These are phyloP conservation scores for Penicillium chermesinum DNA, from an alignment of 495 filamentous ascomycete species.

Conservation along the genomic window DNA sequence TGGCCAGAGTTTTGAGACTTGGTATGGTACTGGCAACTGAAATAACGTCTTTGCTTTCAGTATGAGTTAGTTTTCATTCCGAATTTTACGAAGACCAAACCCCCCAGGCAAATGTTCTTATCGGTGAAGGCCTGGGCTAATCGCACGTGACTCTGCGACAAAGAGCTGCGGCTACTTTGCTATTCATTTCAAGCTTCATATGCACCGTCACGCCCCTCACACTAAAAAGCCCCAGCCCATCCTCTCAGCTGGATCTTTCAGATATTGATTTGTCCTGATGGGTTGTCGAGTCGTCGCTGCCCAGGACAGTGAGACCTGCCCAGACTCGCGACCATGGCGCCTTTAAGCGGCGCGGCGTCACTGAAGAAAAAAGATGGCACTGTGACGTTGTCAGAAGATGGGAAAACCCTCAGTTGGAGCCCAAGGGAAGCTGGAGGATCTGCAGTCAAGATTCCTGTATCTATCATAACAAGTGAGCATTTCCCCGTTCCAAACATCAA, in stretches of 20 bases:
- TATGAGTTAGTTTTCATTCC: no score
- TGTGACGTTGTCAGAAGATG: constrained; percentile 65
- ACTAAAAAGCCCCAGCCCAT: constrained; percentile 24
- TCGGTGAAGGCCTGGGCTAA: not conserved
- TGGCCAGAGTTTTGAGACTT: no score
- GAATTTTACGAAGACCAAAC: no score
- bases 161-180: constrained; percentile 3
- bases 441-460: constrained; percentile 62
- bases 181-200: constrained; percentile 7
- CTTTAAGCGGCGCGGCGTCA: constrained; percentile 63
- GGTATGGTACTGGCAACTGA: no score
- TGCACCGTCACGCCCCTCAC: constrained; percentile 8
- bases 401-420: constrained; percentile 72
- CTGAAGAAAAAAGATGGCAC: constrained; percentile 98
- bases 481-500: not conserved
- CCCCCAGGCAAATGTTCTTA: no score
- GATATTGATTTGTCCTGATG: constrained; percentile 38
- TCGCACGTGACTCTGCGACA: not conserved
- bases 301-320: constrained; percentile 43
- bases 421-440: constrained; percentile 50
- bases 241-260: constrained; percentile 15
- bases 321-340: constrained; percentile 44
- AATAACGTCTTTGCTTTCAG: no score
- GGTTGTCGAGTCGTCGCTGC: constrained; percentile 34
- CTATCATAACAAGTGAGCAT: constrained; percentile 70